Base-by-base conservation (phyloP, 768 basidiomycete genomes). In the Xerocomus brunneocitrinus region DNA sequence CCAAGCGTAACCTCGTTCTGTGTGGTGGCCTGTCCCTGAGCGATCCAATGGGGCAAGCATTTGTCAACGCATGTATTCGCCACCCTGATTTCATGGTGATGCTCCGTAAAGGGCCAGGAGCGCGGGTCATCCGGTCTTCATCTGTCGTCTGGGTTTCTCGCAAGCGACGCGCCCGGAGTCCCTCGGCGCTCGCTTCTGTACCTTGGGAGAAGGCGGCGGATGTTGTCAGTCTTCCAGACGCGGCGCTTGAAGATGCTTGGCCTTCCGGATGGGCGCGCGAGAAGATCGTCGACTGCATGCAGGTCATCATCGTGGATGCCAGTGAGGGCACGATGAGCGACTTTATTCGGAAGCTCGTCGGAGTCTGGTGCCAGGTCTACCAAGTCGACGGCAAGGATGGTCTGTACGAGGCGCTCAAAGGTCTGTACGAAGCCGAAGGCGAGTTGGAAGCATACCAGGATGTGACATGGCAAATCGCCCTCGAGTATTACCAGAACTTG, bases 51-150 rank as follows among this genome's bases (percentile, higher is more conserved):
- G 55, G 64, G 4, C 64, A 63, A 53, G 55, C 51, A 4, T 69
- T 71, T 56, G 66, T 65, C 35, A 69, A 69, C 44, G 65, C 45
- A 41, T 72, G 70, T 52, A 47, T 67, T 41, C 60, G 67, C 34
- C 66, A 69, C 34, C 61, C 71, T 22, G 58, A 67, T 31, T 44
- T 72, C 38, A 66, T 67, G 67, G 62, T 68, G 13, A 58, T 69
- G 49, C 56, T 67, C 22, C 69, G 71, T 48, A 67, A 66, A 47
- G 71, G 71, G 24, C 52, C 49, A 5, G 42, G 57, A 5, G 67
- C 61, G 5, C 64, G 61, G 22, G 40, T 70, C 19, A 67, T 68
- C 47, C 56, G 64, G 8, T 70, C 68, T 6, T 10, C 52, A 1
- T 36, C 59, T 25, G 50, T 56, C 16, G 53, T 69, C 3, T 71